phyloP scores from a whole-genome alignment of 2,329 filamentous ascomycete species.

The Aspergillus sp. region DNA sequence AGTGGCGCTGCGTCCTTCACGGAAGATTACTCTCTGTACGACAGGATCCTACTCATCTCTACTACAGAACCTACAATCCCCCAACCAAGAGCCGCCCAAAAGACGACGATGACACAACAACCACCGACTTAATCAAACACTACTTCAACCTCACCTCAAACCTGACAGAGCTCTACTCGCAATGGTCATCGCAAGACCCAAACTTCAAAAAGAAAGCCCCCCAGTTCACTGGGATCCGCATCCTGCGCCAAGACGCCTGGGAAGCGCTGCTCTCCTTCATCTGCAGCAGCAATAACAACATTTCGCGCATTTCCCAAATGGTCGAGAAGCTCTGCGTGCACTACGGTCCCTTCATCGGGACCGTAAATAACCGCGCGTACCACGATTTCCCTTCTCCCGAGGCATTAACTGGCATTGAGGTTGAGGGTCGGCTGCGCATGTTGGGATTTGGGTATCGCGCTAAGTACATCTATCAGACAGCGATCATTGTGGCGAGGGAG shows the following conservation, averaged over 20 bases:
- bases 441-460: slow-evolving; percentile 93
- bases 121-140: slow-evolving; percentile 63
- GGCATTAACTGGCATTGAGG: slow-evolving; percentile 61
- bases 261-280: slow-evolving; percentile 91
- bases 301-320: slow-evolving; percentile 91
- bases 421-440: slow-evolving; percentile 70
- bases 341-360: slow-evolving; percentile 70
- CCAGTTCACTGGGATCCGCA: slow-evolving; percentile 81
- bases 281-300: slow-evolving; percentile 98
- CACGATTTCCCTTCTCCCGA: slow-evolving; percentile 79
- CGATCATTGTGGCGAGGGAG: slow-evolving; percentile 60
- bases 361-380: slow-evolving; percentile 61
- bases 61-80: slow-evolving; percentile 66
- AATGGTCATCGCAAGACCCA: slow-evolving; percentile 77
- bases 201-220: slow-evolving; percentile 86
- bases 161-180: slow-evolving; percentile 64
- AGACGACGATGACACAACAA: slow-evolving; percentile 54
- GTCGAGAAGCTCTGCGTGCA: slow-evolving; percentile 81
- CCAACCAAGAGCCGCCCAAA: slow-evolving; percentile 12
- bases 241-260: slow-evolving; percentile 92
- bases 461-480: slow-evolving; percentile 84
- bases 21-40: slow-evolving; percentile 77
- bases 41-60: slow-evolving; percentile 69
- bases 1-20: slow-evolving; percentile 84
- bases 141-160: slow-evolving; percentile 85